phyloP scores from a whole-genome alignment of 129 eudicot genomes.

The Cynara cardunculus region DNA sequence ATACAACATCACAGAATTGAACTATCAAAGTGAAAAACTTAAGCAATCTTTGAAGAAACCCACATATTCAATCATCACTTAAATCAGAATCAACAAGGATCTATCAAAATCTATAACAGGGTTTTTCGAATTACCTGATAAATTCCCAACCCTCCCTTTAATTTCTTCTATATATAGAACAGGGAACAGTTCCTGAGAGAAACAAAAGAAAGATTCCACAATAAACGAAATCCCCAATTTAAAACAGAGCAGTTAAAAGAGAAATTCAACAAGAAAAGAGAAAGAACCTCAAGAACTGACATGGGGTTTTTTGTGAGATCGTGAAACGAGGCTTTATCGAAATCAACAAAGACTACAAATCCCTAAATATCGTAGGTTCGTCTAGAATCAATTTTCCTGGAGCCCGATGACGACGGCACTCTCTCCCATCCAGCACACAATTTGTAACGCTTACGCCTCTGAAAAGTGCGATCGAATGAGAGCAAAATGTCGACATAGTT shows the following conservation, averaged over 20 bases:
- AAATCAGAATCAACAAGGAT: neutral
- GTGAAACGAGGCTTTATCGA: conserved; percentile 15
- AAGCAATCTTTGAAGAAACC: neutral
- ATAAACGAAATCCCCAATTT: neutral
- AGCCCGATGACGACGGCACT: conserved; percentile 9
- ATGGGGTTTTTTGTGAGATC: conserved; percentile 22
- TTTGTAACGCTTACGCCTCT: conserved; percentile 29
- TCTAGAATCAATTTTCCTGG: conserved; percentile 11
- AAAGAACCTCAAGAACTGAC: conserved; percentile 58
- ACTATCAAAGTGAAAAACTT: neutral
- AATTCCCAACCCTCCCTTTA: conserved; percentile 25
- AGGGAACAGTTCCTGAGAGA: conserved; percentile 48
- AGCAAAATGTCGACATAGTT: conserved; percentile 43
- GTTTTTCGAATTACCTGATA: conserved; percentile 40
- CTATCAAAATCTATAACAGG: conserved; percentile 4
- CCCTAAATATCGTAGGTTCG: conserved; percentile 24
- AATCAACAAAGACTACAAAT: conserved; percentile 9
- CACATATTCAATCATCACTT: neutral
- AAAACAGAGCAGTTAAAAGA: neutral
- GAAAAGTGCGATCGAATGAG: conserved; percentile 20
- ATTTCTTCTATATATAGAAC: conserved; percentile 30
- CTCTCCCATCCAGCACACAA: conserved; percentile 18
- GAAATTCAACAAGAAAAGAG: neutral
- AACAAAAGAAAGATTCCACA: conserved; percentile 7
- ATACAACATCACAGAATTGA: neutral